Base-by-base conservation (phyloP, 805 yeast genomes). In the Metschnikowia aberdeeniae region DNA sequence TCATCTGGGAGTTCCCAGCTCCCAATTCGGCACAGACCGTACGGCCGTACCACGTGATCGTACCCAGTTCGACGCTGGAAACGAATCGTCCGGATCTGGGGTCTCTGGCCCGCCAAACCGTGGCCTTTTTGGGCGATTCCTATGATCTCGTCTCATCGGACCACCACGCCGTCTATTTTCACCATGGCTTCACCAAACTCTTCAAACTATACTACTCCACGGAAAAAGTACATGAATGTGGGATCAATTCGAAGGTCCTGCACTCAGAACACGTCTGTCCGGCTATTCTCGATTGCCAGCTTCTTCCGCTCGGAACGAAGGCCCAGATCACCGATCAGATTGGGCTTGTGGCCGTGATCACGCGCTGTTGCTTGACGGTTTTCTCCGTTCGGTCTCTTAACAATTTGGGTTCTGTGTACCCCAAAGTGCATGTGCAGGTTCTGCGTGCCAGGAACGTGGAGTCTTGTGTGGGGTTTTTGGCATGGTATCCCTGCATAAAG, bases 241-340 rank as follows among this genome's bases (percentile, higher is more conserved):
- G n/a, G 6, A 19, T 29, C 11, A 12, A 12, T 29, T 63, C 65
- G 2, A 69, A 84, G 1, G 70, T 70, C 44, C 70, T 80, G 35
- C 53, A 86, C 5, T 55, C 80, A 24, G 57, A 42, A 22, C 26
- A 22, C 10, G 42, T 46, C 13, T 11, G 43, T 1, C 44, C 30
- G n/a, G 56, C 53, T 34, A 56, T 67, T 5, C 56, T 50, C 17
- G 67, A 56, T 22, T 73, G 77, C 49, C 67, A 69, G 30, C 56
- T 77, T 3, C 62, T 84, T n/a, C 90, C 92, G 0, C 61, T 80
- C 5, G 89, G 89, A 0, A 69, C 82, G 0, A 62, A 69, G 0
- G 62, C 68, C 4, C 81, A 80, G 45, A 61, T 72, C 1, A 73
- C 82, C 4, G 93, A 86, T 60, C 54, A 63, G 1, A 54, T 80